Base-by-base conservation (phyloP, 441 rosid species). In the Corymbia calophylla region DNA sequence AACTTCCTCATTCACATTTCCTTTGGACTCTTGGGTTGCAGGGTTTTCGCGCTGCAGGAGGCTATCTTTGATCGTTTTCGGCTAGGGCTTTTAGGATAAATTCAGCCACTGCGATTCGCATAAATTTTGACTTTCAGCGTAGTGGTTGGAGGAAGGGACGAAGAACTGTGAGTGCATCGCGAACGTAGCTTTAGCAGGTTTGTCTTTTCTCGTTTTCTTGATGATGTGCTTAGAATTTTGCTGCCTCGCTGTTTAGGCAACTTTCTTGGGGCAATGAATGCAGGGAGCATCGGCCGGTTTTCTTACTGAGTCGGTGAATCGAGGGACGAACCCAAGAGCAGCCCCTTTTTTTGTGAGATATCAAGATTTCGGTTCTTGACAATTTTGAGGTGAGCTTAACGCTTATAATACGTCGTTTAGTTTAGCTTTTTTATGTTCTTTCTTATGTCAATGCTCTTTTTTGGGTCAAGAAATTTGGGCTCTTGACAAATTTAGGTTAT, bases 81-180 rank as follows among this genome's bases (percentile, higher is more conserved):
- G n/a, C 70, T 29, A 39, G 2, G 70, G 70, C 31, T 60, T 60
- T 27, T 3, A 29, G 18, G 66, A 29, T 60, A 27, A 60, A 62
- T 15, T 62, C 18, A 3, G 70, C 70, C 32, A n/a, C 32, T 58
- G 64, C 5, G n/a, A 25, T 58, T 58, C 13, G 14, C 64, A 4
- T 62, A 62, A 29, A 62, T n/a, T 62, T 84, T 85, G 60, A 66
- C 21, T 53, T 53, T 86, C 7, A 4, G 35, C 44, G 86, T 53
- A 19, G 86, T 54, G 44, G 44, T 62, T 32, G 77, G 48, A 21
- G 56, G 23, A 51, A 89, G 56, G 54, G 73, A 97, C 97, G 99
- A 97, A 94, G 97, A 97, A 93, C 91, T 66, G 92, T 80, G 99
- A 97, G 92, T 95, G 95, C 97, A 58, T 96, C n/a, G n/a, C n/a